Percentiles rank a stretch among this genome's conserved stretches.
Conservation (phyloP, 225 moss, liverwort and hornwort genomes). For the Polytrichum formosum region DNA sequence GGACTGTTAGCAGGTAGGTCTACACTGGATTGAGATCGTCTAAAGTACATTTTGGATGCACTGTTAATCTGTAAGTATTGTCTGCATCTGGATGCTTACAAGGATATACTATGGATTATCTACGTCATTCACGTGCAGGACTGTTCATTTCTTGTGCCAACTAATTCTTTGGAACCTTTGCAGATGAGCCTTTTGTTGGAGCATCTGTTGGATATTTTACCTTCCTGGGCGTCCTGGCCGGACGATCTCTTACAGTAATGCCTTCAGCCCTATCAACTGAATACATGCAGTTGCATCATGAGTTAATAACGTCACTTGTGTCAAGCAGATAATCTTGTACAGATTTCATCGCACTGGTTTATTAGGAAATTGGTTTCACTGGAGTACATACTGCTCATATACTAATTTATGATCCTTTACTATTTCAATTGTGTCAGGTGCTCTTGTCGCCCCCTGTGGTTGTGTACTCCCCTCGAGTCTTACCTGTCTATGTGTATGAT, state of each 20-base stretch:
- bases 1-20: conserved; percentile 54
- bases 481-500: conserved; percentile 69
- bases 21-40: no score
- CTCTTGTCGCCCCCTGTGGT: conserved; percentile 61
- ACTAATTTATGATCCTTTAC: neutral
- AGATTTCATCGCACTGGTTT: no score
- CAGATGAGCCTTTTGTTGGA: conserved; percentile 69
- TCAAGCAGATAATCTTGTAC: no score
- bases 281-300: no score
- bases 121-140: no score
- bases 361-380: no score
- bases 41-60: no score
- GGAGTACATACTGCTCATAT: neutral
- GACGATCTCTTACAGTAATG: conserved; percentile 55
- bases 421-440: conserved; percentile 29
- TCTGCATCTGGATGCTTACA: no score
- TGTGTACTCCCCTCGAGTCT: conserved; percentile 63
- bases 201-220: conserved; percentile 71
- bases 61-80: no score
- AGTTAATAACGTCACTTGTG: no score
- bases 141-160: no score
- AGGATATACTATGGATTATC: no score
- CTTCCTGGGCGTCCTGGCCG: conserved; percentile 49
- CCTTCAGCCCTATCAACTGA: neutral
- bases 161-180: neutral